Base-by-base conservation (phyloP, 2,329 filamentous ascomycete species). In the Trichoderma sp. region DNA sequence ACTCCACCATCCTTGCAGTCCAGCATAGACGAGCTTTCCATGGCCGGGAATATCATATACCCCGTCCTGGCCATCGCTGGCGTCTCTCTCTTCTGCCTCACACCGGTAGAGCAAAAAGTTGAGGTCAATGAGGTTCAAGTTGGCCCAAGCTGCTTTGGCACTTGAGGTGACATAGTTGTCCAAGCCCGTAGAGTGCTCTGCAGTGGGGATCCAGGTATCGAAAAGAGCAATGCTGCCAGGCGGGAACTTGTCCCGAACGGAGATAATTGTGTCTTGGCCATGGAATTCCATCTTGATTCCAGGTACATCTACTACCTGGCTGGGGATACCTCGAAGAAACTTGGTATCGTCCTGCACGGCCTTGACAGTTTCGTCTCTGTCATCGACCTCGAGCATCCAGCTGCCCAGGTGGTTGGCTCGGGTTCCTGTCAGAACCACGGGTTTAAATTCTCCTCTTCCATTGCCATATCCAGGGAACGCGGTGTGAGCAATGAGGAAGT, bases 1-100 rank as follows among this genome's bases (percentile, higher is more conserved):
- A 79, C 94, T 98, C 94, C 95, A 97, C 95, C 96, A 99, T 47
- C 97, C 97, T 80, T 99, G 96, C n/a, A 99, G 86, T 73, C 96
- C 96, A 73, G 95, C 95, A 80, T 98, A 99, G 2, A 98, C 93
- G 55, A 98, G 87, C 72, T 92, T 90, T 3, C 95, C 95, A 78
- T 94, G 86, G 1, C 91, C 91, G 1, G 96, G 96, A 74, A 99
- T 92, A 67, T 91, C 88, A 82, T 98, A 99, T 9, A 91, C 91
- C n/a, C 96, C 95, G 79, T 98, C 93, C 72, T 88, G 87, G 4
- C 94, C 93, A 66, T 87, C 88, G 74, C 92, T 97, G 7, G 88
- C 89, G 75, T 96, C 94, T 62, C 89, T 88, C 81, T 90, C 97
- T 80, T 99, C 96, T 3, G 94, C 90, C 73, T 98, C 95, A 75